Evolutionary conservation across 805 yeast species (phyloP).

Genomic region (Ogataea ganodermae): DNA sequence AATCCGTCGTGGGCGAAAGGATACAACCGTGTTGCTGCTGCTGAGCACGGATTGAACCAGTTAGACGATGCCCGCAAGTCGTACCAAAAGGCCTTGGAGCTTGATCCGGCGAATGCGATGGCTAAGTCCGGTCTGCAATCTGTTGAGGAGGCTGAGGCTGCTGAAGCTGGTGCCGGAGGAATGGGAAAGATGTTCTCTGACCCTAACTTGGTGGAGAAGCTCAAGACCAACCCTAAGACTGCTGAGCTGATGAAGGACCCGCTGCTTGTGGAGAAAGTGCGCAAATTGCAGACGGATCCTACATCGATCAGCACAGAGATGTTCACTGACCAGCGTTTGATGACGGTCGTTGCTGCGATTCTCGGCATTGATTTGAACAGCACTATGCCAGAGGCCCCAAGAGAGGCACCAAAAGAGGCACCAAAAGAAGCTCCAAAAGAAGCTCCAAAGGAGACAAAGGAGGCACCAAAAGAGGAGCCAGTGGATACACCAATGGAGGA

Average conservation of each 20-base stretch:
- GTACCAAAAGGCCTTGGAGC: constrained; percentile 76
- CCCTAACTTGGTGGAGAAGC: constrained; percentile 73
- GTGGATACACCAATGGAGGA: constrained; percentile 35
- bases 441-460: constrained; percentile 31
- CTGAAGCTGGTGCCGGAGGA: constrained; percentile 55
- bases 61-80: constrained; percentile 71
- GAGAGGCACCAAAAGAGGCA: not conserved
- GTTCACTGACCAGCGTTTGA: constrained; percentile 78
- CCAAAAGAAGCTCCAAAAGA: constrained; percentile 23
- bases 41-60: constrained; percentile 82
- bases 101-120: constrained; percentile 81
- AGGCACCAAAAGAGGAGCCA: constrained; percentile 33
- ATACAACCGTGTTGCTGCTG: constrained; percentile 90
- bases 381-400: constrained; percentile 23
- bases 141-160: constrained; percentile 56
- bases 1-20: constrained; percentile 95
- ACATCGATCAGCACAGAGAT: constrained; percentile 68
- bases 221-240: constrained; percentile 83
- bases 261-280: constrained; percentile 67
- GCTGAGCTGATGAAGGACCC: constrained; percentile 88
- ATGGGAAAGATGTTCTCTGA: constrained; percentile 76
- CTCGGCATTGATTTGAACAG: constrained; percentile 76
- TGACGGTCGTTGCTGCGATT: constrained; percentile 83
- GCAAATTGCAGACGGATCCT: constrained; percentile 68
- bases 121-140: constrained; percentile 80